phyloP scores from a whole-genome alignment of 768 basidiomycete species.

The Leccinum aurantiacum region DNA sequence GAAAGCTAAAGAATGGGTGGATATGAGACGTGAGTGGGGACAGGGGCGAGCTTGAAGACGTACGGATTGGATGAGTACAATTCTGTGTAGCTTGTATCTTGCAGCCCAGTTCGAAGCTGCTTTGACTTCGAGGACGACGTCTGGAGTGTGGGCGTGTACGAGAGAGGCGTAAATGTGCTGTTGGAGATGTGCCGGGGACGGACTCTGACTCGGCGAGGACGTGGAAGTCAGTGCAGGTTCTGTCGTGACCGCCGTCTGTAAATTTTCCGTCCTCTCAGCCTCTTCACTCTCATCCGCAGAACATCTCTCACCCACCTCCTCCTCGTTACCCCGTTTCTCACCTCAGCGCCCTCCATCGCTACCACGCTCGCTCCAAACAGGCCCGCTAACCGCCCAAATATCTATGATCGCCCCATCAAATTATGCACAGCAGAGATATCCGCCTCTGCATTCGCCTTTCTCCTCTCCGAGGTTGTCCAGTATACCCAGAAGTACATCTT shows the following conservation, averaged over 20 bases:
- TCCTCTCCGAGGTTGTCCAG: conserved; percentile 91
- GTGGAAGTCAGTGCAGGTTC: conserved; percentile 19
- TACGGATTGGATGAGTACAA: conserved; percentile 87
- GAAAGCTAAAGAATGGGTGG: conserved; percentile 73
- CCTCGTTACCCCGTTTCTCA: conserved; percentile 33
- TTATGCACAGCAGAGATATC: conserved; percentile 82
- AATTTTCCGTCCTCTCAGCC: conserved; percentile 46
- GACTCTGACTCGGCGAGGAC: conserved; percentile 36
- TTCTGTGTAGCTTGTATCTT: conserved; percentile 76
- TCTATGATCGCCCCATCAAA: conserved; percentile 89
- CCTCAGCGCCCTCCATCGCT: conserved; percentile 68
- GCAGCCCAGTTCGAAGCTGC: conserved; percentile 62
- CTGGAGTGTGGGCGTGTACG: conserved; percentile 68
- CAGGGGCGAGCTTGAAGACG: conserved; percentile 26
- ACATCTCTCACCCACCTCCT: conserved; percentile 50
- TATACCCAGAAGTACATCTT: conserved; percentile 92
- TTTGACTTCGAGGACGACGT: conserved; percentile 69
- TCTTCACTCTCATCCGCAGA: conserved; percentile 44
- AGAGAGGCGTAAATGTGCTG: conserved; percentile 77
- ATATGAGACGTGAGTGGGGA: conserved; percentile 6
- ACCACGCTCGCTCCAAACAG: conserved; percentile 48
- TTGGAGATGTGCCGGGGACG: conserved; percentile 60
- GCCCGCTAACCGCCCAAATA: conserved; percentile 54
- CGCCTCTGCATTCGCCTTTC: conserved; percentile 78
- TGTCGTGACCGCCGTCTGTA: conserved; percentile 28